Base-by-base conservation (phyloP, 2,329 filamentous ascomycete species). In the Penicillium digitatum region DNA sequence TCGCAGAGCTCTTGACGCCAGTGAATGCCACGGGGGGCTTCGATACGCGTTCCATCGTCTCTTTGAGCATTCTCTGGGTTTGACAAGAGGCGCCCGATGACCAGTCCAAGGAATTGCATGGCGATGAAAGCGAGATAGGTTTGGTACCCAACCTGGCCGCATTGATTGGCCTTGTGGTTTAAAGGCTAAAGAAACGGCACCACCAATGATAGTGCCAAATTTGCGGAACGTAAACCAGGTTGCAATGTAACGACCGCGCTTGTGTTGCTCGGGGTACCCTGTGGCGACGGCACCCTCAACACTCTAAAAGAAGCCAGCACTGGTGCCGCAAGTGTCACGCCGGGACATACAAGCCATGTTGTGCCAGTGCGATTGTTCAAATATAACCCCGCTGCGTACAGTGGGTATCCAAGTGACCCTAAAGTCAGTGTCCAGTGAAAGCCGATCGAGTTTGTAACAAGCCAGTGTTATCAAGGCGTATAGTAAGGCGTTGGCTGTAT, bases 151-250 rank as follows among this genome's bases (percentile, higher is more conserved):
- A 64, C 55, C 24, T 64, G 49, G 2, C 62, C 61, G 1, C 68
- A 62, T 0, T 73, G 70, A 22, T 71, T 68, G 11, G 67, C 62
- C 34, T 67, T 67, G 27, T 71, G 67, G 58, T 80, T 82, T 10
- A 82, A 82, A 62, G 0, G 74, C 80, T 2, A 82, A 69, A 20
- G 78, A 77, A 57, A 81, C 80, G 2, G 78, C 73, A 3, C 79
- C 79, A 11, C 80, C 79, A 8, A 82, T 73, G 26, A 81, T 78
- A 18, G 75, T 73, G 0, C 75, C 76, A 2, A 70, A 64, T 14
- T 73, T 73, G 18, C 73, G 72, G 44, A 74, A 74, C 5, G 71
- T 71, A 48, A 78, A 69, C 76, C 76, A 79, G 26, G 60, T 67
- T 4, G 65, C 66, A 48, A 66, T 56, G 48, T 69, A 66, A 14